phyloP scores from a whole-genome alignment of 768 basidiomycete species.

The Amanita brunnescens region DNA sequence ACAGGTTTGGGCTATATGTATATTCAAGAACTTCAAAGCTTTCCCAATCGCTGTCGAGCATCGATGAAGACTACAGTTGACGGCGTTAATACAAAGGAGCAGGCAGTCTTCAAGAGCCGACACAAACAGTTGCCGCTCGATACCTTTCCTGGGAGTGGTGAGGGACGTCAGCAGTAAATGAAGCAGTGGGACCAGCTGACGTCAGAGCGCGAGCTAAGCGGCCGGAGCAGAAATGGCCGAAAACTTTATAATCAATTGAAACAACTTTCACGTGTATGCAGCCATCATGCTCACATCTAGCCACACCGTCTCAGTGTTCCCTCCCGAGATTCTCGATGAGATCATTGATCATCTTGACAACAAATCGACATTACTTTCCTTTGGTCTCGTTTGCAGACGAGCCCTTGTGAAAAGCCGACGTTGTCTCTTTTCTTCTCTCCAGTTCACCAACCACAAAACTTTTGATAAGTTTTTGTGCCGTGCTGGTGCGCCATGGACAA shows the following conservation, averaged over 20 bases:
- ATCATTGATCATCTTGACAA: neutral
- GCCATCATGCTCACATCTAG: neutral
- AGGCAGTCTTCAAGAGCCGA: too few species aligned
- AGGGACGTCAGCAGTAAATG: too few species aligned
- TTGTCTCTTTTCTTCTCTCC: conserved; percentile 1
- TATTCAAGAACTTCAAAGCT: too few species aligned
- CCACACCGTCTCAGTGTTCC: neutral
- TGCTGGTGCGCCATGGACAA: neutral
- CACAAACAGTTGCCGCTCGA: too few species aligned
- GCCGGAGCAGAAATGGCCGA: neutral
- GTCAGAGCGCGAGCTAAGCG: neutral
- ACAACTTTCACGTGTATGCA: neutral
- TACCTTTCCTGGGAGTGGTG: too few species aligned
- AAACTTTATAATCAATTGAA: neutral
- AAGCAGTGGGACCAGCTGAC: too few species aligned
- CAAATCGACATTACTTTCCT: neutral
- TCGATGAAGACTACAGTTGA: too few species aligned
- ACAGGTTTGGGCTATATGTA: too few species aligned
- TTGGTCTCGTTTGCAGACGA: conserved; percentile 1
- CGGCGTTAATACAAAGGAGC: too few species aligned
- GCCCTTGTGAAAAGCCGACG: neutral
- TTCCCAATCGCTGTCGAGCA: too few species aligned
- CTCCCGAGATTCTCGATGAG: conserved; percentile 1
- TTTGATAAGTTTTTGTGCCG: neutral
- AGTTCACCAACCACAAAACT: neutral